Percentiles rank a stretch among this genome's conserved stretches.
Conservation (phyloP, 208 protist species). For the Leishmania tarentolae region DNA sequence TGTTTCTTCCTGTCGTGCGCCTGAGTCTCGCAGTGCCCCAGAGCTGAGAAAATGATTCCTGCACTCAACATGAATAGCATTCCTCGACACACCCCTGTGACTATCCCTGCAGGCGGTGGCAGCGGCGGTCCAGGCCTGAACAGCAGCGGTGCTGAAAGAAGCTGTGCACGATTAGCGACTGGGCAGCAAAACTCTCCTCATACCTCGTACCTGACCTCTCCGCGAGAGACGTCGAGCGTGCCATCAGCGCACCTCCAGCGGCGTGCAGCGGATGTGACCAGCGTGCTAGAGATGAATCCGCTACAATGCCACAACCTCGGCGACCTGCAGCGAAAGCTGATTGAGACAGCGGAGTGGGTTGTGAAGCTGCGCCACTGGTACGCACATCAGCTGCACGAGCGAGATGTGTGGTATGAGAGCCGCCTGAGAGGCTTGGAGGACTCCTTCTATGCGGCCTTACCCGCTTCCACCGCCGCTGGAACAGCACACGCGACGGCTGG, state of each 20-base stretch:
- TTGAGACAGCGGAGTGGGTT: constrained; percentile 68
- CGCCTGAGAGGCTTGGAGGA: constrained; percentile 47
- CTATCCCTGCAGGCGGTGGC: constrained; percentile 7
- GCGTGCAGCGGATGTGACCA: constrained; percentile 53
- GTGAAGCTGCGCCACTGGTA: constrained; percentile 53
- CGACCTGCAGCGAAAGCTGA: constrained; percentile 53
- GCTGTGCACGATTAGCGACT: not conserved
- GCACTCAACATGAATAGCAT: constrained; percentile 44
- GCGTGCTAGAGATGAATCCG: constrained; percentile 60
- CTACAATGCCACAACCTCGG: constrained; percentile 53
- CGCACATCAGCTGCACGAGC: constrained; percentile 52
- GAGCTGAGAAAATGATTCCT: constrained; percentile 40
- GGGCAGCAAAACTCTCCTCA: constrained; percentile 28
- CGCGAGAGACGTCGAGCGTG: constrained; percentile 21
- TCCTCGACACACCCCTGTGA: not conserved
- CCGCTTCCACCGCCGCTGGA: not conserved
- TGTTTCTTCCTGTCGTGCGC: not conserved
- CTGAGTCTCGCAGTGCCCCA: not conserved
- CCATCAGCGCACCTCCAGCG: constrained; percentile 36
- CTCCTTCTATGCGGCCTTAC: not conserved
- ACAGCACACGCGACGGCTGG: not conserved
- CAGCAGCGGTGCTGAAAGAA: constrained; percentile 11
- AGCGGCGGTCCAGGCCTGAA: not conserved
- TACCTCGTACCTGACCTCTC: constrained; percentile 18
- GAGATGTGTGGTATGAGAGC: constrained; percentile 44